Evolutionary conservation across 148 eudicot genomes (phyloP).

Genomic region (Camellia lanceoleosa): DNA sequence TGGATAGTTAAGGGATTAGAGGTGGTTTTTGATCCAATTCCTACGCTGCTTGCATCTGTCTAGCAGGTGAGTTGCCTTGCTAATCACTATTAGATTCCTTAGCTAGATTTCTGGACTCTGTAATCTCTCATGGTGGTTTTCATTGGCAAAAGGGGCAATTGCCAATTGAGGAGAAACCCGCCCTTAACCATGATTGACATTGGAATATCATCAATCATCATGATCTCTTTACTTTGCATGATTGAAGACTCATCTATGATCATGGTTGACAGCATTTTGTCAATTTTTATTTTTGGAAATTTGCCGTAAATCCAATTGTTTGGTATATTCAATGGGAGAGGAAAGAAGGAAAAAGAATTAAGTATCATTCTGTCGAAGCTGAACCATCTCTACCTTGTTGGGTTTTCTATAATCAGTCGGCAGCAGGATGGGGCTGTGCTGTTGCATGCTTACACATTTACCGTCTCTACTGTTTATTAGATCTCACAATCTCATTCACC

Average conservation of each 20-base stretch:
- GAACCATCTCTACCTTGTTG: slow-evolving; percentile 8
- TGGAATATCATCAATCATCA: not conserved
- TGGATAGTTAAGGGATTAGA: not conserved
- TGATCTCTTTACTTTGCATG: not conserved
- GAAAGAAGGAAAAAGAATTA: not conserved
- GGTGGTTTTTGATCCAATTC: not conserved
- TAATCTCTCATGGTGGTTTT: too few species aligned
- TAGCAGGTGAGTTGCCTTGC: too few species aligned
- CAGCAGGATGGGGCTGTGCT: not conserved
- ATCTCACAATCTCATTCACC: too few species aligned
- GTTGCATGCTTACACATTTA: not conserved
- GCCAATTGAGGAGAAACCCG: too few species aligned
- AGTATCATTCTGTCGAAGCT: slow-evolving; percentile 3
- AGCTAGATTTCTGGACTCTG: too few species aligned
- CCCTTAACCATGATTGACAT: not conserved
- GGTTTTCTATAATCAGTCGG: not conserved
- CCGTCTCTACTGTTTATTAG: too few species aligned
- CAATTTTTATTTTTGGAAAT: not conserved
- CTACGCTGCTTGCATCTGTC: not conserved
- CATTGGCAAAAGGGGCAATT: too few species aligned
- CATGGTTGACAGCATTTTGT: not conserved
- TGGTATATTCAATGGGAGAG: not conserved
- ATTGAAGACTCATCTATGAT: slow-evolving; percentile 14
- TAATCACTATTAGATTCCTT: too few species aligned
- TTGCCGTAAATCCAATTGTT: not conserved